Conservation (phyloP, 768 basidiomycete species). For the Pulveroboletus sp. region DNA sequence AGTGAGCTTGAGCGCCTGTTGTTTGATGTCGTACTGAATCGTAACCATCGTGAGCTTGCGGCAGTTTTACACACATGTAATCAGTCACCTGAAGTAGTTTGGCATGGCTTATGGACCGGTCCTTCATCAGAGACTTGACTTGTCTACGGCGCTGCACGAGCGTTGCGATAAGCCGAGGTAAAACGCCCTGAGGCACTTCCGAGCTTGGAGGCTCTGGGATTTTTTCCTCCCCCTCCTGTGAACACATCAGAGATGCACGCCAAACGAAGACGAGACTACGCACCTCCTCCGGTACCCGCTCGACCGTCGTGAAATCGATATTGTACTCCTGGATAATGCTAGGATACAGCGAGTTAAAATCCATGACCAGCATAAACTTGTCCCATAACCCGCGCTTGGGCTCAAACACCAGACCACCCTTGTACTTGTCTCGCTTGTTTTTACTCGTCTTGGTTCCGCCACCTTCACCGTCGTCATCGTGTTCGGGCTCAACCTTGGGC, state of each 20-base stretch:
- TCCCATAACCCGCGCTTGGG: slow-evolving; percentile 97
- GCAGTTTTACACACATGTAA: not conserved
- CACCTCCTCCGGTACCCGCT: slow-evolving; percentile 60
- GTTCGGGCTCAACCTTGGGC: slow-evolving; percentile 46
- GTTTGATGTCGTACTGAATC: slow-evolving; percentile 90
- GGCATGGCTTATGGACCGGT: slow-evolving; percentile 64
- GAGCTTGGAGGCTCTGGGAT: slow-evolving; percentile 84
- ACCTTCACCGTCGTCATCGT: slow-evolving; percentile 53
- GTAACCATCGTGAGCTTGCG: not conserved
- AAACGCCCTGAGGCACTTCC: slow-evolving; percentile 75
- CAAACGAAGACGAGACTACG: slow-evolving; percentile 11
- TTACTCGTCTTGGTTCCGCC: slow-evolving; percentile 50
- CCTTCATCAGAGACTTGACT: slow-evolving; percentile 96
- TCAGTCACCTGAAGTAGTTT: slow-evolving; percentile 78
- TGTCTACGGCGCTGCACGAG: slow-evolving; percentile 86
- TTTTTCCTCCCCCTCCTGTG: slow-evolving; percentile 67
- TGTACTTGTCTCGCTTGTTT: slow-evolving; percentile 89
- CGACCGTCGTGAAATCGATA: slow-evolving; percentile 97
- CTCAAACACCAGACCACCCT: slow-evolving; percentile 96
- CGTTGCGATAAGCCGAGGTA: slow-evolving; percentile 97
- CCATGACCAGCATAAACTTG: slow-evolving; percentile 97
- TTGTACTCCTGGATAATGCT: slow-evolving; percentile 99
- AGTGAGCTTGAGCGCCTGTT: slow-evolving; percentile 94
- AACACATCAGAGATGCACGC: not conserved
- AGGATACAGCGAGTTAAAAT: slow-evolving; percentile 99